Conservation (phyloP, 2,329 filamentous ascomycete species). For the Ophiostoma triangulosporum region DNA sequence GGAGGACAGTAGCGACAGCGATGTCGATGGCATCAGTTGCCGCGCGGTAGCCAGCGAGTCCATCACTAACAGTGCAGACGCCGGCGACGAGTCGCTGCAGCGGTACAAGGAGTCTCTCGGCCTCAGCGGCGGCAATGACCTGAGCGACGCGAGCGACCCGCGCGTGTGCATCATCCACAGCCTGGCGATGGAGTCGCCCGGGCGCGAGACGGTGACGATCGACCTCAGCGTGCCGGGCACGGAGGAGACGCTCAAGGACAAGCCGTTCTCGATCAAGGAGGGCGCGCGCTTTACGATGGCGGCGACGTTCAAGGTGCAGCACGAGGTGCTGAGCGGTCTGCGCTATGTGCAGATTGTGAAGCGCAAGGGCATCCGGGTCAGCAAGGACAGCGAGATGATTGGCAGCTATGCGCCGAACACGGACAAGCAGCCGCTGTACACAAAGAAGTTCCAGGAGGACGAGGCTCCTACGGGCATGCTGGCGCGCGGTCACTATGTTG, state of each 20-base stretch:
- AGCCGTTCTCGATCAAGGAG: conserved; percentile 97
- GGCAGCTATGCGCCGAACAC: conserved; percentile 91
- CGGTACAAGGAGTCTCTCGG: conserved; percentile 97
- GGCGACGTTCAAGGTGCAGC: conserved; percentile 87
- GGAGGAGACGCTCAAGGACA: conserved; percentile 66
- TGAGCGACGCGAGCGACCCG: conserved; percentile 66
- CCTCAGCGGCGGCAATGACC: conserved; percentile 57
- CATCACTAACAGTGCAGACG: conserved; percentile 28
- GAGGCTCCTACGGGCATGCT: conserved; percentile 88
- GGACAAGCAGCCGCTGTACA: conserved; percentile 69
- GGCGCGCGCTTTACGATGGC: conserved; percentile 89
- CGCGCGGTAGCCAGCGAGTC: too few relatives aligned
- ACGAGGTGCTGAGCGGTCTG: conserved; percentile 86
- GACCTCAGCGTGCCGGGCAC: conserved; percentile 66
- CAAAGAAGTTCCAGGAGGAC: conserved; percentile 86
- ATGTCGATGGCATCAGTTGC: too few relatives aligned
- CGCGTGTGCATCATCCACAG: conserved; percentile 89
- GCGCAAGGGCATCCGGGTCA: conserved; percentile 71
- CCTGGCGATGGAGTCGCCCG: conserved; percentile 74
- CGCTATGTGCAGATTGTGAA: conserved; percentile 95
- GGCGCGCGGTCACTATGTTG: conserved; percentile 79
- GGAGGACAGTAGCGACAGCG: too few relatives aligned
- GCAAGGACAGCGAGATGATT: conserved; percentile 98
- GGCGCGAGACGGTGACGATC: conserved; percentile 74
- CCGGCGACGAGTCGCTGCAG: conserved; percentile 82